Base-by-base conservation (phyloP, 352 stramenopile genomes). In the Globisporangium radiosum region DNA sequence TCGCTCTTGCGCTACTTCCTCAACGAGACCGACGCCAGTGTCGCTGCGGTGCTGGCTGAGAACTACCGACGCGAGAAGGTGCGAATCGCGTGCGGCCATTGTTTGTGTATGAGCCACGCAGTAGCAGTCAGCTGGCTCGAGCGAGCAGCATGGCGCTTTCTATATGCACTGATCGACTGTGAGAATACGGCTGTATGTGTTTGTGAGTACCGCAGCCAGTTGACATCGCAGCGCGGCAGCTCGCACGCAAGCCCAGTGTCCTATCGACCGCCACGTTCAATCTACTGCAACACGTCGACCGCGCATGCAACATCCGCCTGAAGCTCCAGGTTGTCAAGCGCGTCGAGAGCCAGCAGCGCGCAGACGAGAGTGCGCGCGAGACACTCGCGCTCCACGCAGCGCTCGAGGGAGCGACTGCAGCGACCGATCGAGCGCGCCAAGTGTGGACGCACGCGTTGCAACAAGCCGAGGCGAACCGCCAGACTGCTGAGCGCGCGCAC, bases 61-160 rank as follows among this genome's bases (percentile, higher is more conserved):
- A 92, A 90, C 60, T 71, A 64, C 61, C 87, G 87, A 57, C 69
- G 64, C 5, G 67, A 88, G 44, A 89, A 69, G 59, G 78, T 85
- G 52, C 43, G 40, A 7, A 13, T 0, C 15, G 38, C 42, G 15
- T 8, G 54, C 25, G 25, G 25, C 25, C 25, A 33, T 33, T 33
- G 25, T 3, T 33, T 33, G 25, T 33, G 2, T 33, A 33, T 33
- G 25, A 33, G 25, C 25, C 25, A 33, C 25, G 25, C 25, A 33
- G 25, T 0, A 33, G 25, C 25, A 33, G 25, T 33, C 25, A 3
- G 25, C 25, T 33, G 25, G 25, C 25, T 33, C 25, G 25, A 33
- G 25, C 25, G 25, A 33, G 25, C 25, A 3, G 25, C 25, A 33
- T 33, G 25, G 2, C 25, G 25, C 25, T 33, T 33, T 33, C 25